Base-by-base conservation (phyloP, 2,329 filamentous ascomycete species). In the Hortaea sp. region DNA sequence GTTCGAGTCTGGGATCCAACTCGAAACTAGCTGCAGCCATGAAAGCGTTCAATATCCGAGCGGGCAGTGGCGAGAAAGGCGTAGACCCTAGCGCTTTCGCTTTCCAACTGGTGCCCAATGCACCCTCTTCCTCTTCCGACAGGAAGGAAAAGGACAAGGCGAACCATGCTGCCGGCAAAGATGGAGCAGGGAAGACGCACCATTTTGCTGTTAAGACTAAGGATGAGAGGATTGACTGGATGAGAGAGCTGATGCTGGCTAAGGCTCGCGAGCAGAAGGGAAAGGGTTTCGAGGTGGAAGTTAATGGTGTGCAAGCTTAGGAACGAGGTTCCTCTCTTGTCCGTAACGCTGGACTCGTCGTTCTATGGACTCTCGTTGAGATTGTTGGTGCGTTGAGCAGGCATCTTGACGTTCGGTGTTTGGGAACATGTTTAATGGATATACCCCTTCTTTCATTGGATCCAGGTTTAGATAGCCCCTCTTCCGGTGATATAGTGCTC, bases 141-240 rank as follows among this genome's bases (percentile, higher is more conserved):
- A 20, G 20, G 20, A 20, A 20, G 20, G 32, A n/a, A 35, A n/a
- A n/a, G 7, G 70, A 72, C 1, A 55, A 63, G 47, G 69, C 63
- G 52, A 73, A 63, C 53, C 48, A 39, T 34, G 11, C 20, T 20
- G 6, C 29, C 29, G 38, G 27, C 11, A 43, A 32, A 10, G 39
- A 39, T 1, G 41, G 29, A 2, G 29, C 6, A 1, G 43, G 40
- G 41, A 95, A 95, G 75, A 85, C 86, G 39, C 90, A 97, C 61
- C 88, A 97, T 64, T 97, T 97, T 63, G 87, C 90, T 0, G 90
- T 95, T 56, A 84, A 84, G 68, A 80, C 75, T 58, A 78, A 88
- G 10, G 87, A 95, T 61, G 86, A 95, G 63, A 78, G 90, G 51
- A 95, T 97, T 59, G 90, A 95, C 64, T 98, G 92, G 92, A 94